Base-by-base conservation (phyloP, 2,329 filamentous ascomycete genomes). In the Aspergillus unguis region DNA sequence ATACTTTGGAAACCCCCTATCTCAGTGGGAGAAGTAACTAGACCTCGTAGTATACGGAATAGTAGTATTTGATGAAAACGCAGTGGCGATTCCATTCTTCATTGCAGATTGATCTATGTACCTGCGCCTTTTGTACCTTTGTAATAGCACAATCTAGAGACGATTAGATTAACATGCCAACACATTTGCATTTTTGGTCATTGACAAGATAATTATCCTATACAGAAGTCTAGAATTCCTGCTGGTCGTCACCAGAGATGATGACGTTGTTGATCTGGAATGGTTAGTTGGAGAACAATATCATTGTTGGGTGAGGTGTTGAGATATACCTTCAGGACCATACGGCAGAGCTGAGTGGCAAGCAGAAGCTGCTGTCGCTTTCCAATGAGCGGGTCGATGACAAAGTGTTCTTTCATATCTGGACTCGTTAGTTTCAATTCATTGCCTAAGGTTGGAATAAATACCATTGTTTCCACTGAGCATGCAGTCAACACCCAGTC, bases 371-470 rank as follows among this genome's bases (percentile, higher is more conserved):
- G 94, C 78, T 96, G 92, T 75, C 90, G 88, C 83, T 99, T 99
- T 64, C 94, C 94, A 71, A 99, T 99, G 68, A 99, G 79, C 48
- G 94, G 95, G 70, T 99, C 94, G 70, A 99, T 97, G 61, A 96
- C 94, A 74, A 99, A 99, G 61, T 94, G 89, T 63, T 96, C 86
- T 78, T 88, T 92, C 94, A 99, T 99, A 76, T 97, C 86, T 85
- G 67, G 17, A 40, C 29, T 50, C 36, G 8, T 40, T 26, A 56
- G 49, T 54, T 42, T 29, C 42, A 48, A 5, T 5, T 17, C 10
- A 25, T 25, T 9, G 2, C n/a, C 8, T 9, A 43, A 27, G 53
- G 40, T 25, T 25, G 43, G n/a, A n/a, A n/a, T 32, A 69, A 80
- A 72, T 75, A 85, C 83, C 84, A 75, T 96, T 97, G 78, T 82